Evolutionary conservation across 116 monocot genomes (phyloP), one percentile per base, ranked within the genome.

Genomic region (Iris pallida): DNA sequence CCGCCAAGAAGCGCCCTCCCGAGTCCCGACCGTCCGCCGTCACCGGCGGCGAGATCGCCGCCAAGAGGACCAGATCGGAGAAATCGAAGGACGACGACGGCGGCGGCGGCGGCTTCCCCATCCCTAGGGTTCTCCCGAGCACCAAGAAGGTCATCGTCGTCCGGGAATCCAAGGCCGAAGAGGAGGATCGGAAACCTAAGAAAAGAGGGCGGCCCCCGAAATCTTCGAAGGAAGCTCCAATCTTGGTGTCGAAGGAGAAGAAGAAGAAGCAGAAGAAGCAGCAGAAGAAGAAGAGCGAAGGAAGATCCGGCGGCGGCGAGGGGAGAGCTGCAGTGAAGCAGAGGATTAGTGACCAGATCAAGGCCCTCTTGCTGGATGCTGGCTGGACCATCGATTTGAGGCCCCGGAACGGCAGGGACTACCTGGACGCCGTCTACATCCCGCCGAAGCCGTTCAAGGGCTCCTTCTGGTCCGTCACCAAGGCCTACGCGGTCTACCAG

Each of bases 71-170:
- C 63, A 16, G 47, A 66, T 61, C 8, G 44, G 61, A 54, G 56
- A 18, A 43, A 41, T 8, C 58, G 56, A 20, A 67, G 30, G 30
- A 30, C 30, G 3, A 30, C 10, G 9, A 49, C 54, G 46, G 46
- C 51, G 42, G 8, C 59, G 41, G 46, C 57, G 10, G 16, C 41
- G 48, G 6, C 30, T 0, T 30, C 20, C 75, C 73, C 46, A 61
- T 71, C 60, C 48, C 69, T 40, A 78, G 59, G 64, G 57, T 77
- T 48, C 69, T 71, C 48, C 70, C 48, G 0, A 74, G 59, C 48
- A 79, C 71, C 4, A 71, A 71, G 56, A 82, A 68, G 68, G 5
- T 57, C 6, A 16, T 4, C 47, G 63, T 45, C 1, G 4, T 40
- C 10, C 58, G 30, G 3, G 30, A 30, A 30, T 1, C 30, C 2